These are phyloP conservation scores for Apiotrichum brassicae DNA, from an alignment of 1,284 basidiomycete genomes.

Conservation along the genomic window DNA sequence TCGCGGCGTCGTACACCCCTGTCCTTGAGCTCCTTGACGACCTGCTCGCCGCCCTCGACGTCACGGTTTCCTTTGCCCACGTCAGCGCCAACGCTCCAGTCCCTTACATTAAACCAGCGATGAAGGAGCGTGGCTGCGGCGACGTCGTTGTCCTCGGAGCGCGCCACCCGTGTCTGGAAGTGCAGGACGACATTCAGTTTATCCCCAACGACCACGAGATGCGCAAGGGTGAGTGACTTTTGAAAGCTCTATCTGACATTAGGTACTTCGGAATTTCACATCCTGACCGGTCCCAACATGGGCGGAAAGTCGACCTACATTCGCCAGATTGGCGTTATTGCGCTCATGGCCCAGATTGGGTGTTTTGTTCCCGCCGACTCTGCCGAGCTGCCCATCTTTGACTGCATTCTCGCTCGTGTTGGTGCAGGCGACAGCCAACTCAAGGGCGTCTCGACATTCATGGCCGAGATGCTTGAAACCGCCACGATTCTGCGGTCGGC, in stretches of 20 bases:
- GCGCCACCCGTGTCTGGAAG: conserved; percentile 92
- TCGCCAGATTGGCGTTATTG: conserved; percentile 84
- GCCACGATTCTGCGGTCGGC: conserved; percentile 93
- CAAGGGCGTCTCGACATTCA: conserved; percentile 97
- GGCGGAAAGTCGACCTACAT: conserved; percentile 93
- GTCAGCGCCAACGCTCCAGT: conserved; percentile 80
- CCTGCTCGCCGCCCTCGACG: conserved; percentile 83
- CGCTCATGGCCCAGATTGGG: conserved; percentile 90
- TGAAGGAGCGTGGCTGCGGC: conserved; percentile 63
- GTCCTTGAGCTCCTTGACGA: conserved; percentile 85
- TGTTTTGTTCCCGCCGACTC: conserved; percentile 88
- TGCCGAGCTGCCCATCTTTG: conserved; percentile 85
- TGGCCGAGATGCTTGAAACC: conserved; percentile 95
- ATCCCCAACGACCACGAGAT: conserved; percentile 74
- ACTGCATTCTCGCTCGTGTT: conserved; percentile 91
- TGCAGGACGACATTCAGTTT: conserved; percentile 90
- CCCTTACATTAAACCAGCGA: conserved; percentile 63
- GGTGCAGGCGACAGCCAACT: conserved; percentile 96
- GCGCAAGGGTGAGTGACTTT: conserved; percentile 28
- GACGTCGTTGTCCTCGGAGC: conserved; percentile 72
- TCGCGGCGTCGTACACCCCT: conserved; percentile 87
- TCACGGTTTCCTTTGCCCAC: conserved; percentile 84
- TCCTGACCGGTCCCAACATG: conserved; percentile 80
- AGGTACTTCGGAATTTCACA: conserved; percentile 48
- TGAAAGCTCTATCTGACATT: not conserved